phyloP scores from a whole-genome alignment of 805 yeast species.

The Pichia sporocuriosa region DNA sequence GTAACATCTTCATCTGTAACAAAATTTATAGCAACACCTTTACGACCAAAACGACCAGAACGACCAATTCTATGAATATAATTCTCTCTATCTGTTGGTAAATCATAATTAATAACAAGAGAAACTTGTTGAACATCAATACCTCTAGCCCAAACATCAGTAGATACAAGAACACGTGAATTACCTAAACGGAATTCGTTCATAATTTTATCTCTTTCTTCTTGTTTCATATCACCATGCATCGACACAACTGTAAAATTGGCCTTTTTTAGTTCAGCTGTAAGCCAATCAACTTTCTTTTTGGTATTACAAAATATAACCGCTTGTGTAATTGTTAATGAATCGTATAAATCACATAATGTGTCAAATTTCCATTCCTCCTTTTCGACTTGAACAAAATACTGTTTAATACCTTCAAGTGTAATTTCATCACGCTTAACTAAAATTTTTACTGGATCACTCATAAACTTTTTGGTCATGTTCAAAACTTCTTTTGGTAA shows the following conservation, averaged over 20 bases:
- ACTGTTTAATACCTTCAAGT: slow-evolving; percentile 93
- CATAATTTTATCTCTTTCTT: slow-evolving; percentile 92
- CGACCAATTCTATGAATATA: slow-evolving; percentile 97
- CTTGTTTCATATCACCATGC: slow-evolving; percentile 95
- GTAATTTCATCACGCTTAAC: slow-evolving; percentile 95
- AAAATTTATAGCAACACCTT: slow-evolving; percentile 95
- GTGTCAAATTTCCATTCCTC: slow-evolving; percentile 96
- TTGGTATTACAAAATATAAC: slow-evolving; percentile 97
- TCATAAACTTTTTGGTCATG: slow-evolving; percentile 89
- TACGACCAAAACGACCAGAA: slow-evolving; percentile 97
- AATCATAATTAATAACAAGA: slow-evolving; percentile 87
- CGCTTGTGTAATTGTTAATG: slow-evolving; percentile 93
- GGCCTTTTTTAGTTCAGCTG: slow-evolving; percentile 63
- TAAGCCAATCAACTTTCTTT: slow-evolving; percentile 85
- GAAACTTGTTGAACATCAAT: slow-evolving; percentile 97
- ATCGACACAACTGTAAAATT: slow-evolving; percentile 90
- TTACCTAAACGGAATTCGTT: slow-evolving; percentile 92
- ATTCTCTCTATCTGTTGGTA: slow-evolving; percentile 85
- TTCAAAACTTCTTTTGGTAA: slow-evolving; percentile 88
- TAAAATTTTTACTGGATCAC: slow-evolving; percentile 86
- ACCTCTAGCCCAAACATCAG: slow-evolving; percentile 97
- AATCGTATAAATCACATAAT: slow-evolving; percentile 89
- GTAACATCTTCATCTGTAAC: slow-evolving; percentile 74
- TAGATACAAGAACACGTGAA: slow-evolving; percentile 85
- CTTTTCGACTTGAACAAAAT: slow-evolving; percentile 79